A percentile compares a stretch with the other conserved stretches of the same genome.
phyloP scores from a whole-genome alignment of 345 rosid species.

The Pistacia atlantica region DNA sequence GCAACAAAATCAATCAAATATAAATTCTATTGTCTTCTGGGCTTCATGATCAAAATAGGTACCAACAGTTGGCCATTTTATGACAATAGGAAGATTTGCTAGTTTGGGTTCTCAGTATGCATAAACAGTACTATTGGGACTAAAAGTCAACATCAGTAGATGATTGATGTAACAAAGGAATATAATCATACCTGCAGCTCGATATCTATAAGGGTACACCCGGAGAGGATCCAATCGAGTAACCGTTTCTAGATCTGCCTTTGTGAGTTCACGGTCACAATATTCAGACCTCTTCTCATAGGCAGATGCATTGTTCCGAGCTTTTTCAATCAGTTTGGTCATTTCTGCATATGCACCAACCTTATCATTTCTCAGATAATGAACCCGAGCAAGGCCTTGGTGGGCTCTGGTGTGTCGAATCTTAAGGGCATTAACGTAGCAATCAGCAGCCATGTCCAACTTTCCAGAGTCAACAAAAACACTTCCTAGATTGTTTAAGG shows the following conservation, averaged over 20 bases:
- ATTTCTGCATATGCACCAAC: slow-evolving; percentile 84
- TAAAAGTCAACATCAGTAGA: neutral
- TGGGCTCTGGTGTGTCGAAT: slow-evolving; percentile 96
- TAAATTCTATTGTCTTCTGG: no score
- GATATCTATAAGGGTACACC: slow-evolving; percentile 92
- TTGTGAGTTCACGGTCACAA: slow-evolving; percentile 85
- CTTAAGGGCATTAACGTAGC: slow-evolving; percentile 91
- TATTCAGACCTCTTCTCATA: slow-evolving; percentile 98
- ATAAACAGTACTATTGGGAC: no score
- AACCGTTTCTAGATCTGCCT: slow-evolving; percentile 91
- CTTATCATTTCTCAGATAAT: slow-evolving; percentile 75
- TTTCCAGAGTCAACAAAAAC: slow-evolving; percentile 74
- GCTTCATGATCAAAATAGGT: no score
- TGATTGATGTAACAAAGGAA: neutral
- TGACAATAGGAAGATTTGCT: no score
- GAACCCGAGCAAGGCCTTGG: slow-evolving; percentile 97
- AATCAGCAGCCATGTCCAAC: slow-evolving; percentile 88
- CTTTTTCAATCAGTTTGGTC: slow-evolving; percentile 85
- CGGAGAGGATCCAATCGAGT: slow-evolving; percentile 91
- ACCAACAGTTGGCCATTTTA: no score
- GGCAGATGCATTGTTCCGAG: slow-evolving; percentile 92
- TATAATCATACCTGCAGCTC: slow-evolving; percentile 82
- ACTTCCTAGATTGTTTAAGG: slow-evolving; percentile 98
- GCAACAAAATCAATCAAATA: no score
- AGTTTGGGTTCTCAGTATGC: no score